phyloP scores from a whole-genome alignment of 257 asterid species.

The Linaria vulgaris region DNA sequence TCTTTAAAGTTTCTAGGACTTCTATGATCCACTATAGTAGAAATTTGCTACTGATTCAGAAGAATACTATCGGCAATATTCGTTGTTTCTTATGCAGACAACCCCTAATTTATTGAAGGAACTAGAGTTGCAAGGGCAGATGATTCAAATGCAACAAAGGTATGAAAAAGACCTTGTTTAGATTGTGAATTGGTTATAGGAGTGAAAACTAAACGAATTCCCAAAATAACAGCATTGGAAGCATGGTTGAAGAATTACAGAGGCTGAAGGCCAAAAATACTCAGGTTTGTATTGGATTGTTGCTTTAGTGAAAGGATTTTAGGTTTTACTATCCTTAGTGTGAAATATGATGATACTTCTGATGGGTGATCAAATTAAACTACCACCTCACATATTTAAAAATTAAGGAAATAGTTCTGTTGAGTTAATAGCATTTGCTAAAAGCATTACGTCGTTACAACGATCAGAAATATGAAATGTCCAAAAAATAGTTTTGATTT shows the following conservation, averaged over 20 bases:
- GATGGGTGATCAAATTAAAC: no score
- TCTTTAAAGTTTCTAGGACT: not conserved
- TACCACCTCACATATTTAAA: no score
- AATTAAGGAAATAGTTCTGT: no score
- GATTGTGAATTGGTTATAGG: not conserved
- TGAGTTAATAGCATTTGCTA: no score
- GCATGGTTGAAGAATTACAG: conserved; percentile 84
- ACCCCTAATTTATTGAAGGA: conserved; percentile 40
- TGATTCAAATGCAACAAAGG: conserved; percentile 91
- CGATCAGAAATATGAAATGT: no score
- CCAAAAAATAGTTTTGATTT: no score
- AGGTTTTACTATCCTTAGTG: no score
- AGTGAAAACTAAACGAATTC: conserved; percentile 28
- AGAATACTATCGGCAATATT: not conserved
- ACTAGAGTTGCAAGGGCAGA: conserved; percentile 74
- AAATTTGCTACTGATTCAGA: not conserved
- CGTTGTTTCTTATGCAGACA: conserved; percentile 7
- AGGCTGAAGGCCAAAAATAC: conserved; percentile 64
- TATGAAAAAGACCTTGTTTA: conserved; percentile 21
- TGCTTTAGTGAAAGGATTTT: not conserved
- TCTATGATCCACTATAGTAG: conserved; percentile 1
- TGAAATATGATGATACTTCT: no score
- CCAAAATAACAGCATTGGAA: conserved; percentile 64
- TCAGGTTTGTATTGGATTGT: conserved; percentile 50
- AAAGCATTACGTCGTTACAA: no score